A percentile compares a stretch with the other conserved stretches of the same genome.
Evolutionary conservation across 2,329 filamentous ascomycete species (phyloP).

Genomic region (Nemania serpens): DNA sequence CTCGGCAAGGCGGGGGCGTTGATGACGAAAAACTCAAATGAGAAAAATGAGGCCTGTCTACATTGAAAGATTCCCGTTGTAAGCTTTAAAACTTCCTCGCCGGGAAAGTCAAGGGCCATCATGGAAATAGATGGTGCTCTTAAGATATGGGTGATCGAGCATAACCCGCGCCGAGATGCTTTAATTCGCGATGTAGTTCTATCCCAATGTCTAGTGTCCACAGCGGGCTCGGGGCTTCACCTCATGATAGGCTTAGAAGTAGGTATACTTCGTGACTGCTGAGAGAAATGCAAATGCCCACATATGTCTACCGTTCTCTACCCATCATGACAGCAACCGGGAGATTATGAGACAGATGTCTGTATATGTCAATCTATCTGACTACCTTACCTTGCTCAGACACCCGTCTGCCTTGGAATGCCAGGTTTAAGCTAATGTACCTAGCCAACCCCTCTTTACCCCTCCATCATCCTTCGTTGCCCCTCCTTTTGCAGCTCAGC

Average conservation of each 20-base stretch:
- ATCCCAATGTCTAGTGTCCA: background rate
- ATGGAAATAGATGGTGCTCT: background rate
- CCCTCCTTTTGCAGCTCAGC: conserved; percentile 36
- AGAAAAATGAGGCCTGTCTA: too few relatives aligned
- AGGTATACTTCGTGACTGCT: too few relatives aligned
- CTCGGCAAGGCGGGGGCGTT: too few relatives aligned
- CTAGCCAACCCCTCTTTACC: conserved; percentile 38
- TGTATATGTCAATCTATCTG: too few relatives aligned
- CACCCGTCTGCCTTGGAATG: background rate
- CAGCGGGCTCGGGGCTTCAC: background rate
- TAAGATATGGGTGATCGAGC: background rate
- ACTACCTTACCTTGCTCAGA: too few relatives aligned
- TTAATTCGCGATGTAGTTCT: background rate
- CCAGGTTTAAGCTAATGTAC: conserved; percentile 16
- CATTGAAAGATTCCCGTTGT: too few relatives aligned
- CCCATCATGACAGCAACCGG: too few relatives aligned
- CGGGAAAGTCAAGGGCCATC: background rate
- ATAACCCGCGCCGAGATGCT: background rate
- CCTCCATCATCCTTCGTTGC: conserved; percentile 38
- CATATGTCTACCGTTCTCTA: background rate
- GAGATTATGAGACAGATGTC: too few relatives aligned
- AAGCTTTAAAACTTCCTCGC: too few relatives aligned
- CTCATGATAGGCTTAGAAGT: too few relatives aligned
- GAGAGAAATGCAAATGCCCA: too few relatives aligned
- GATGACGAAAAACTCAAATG: too few relatives aligned